A percentile compares a stretch with the other conserved stretches of the same genome.
Evolutionary conservation across 1,284 basidiomycete species (phyloP).

Genomic region (Ustilago sp.): DNA sequence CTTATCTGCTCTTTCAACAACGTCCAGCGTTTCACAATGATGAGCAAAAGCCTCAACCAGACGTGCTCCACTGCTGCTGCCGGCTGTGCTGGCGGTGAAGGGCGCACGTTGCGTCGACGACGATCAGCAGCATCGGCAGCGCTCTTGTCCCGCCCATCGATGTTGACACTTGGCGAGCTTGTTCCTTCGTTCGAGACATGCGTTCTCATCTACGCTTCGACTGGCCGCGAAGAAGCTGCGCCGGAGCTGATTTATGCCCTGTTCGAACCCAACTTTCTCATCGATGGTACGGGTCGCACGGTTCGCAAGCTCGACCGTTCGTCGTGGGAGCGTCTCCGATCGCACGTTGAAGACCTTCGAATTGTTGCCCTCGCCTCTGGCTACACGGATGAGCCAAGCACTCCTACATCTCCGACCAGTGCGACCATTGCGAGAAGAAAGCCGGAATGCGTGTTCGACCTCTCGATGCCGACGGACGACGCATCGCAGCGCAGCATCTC

Average conservation of each 20-base stretch:
- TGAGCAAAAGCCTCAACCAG: background rate
- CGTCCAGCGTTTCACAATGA: background rate
- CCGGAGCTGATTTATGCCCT: constrained; percentile 36
- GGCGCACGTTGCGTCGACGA: constrained; percentile 36
- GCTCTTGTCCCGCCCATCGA: constrained; percentile 44
- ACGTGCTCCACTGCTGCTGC: background rate
- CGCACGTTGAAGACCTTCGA: constrained; percentile 47
- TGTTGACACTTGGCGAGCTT: constrained; percentile 32
- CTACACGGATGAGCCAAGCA: background rate
- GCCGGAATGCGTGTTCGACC: constrained; percentile 40
- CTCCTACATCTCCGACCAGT: background rate
- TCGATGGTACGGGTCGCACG: constrained; percentile 16
- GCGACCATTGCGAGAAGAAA: constrained; percentile 4
- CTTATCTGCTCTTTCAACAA: background rate
- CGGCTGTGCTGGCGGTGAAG: background rate
- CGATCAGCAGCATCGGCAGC: constrained; percentile 49
- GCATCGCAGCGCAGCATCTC: background rate
- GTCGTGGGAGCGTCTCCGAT: constrained; percentile 43
- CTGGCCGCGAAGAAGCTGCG: background rate
- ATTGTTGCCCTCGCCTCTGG: constrained; percentile 39
- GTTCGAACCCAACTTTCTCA: constrained; percentile 53
- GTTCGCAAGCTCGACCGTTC: constrained; percentile 40
- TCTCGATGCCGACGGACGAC: constrained; percentile 19
- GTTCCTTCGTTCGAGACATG: constrained; percentile 45
- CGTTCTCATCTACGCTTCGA: constrained; percentile 38